These are phyloP conservation scores for Pichia cactophila DNA, from an alignment of 1,139 yeast genomes.

Conservation along the genomic window DNA sequence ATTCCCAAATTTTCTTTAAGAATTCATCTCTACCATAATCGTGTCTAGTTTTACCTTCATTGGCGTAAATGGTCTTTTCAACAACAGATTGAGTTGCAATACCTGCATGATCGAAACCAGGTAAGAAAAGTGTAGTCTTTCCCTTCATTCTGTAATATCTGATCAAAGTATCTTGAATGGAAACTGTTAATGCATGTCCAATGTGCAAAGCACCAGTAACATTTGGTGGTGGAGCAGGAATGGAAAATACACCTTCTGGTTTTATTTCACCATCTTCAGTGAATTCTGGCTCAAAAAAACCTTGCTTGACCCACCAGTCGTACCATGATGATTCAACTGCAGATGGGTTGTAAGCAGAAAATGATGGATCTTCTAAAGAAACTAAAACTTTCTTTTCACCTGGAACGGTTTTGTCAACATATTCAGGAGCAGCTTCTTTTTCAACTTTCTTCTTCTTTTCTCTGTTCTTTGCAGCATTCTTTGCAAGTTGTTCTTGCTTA, in stretches of 20 bases:
- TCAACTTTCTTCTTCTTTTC: constrained; percentile 61
- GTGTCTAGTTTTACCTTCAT: constrained; percentile 84
- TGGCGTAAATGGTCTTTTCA: constrained; percentile 90
- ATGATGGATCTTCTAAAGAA: constrained; percentile 83
- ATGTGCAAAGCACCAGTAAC: constrained; percentile 98
- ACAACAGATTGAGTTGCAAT: constrained; percentile 98
- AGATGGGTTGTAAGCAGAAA: constrained; percentile 88
- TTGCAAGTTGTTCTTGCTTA: constrained; percentile 49
- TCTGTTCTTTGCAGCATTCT: constrained; percentile 32
- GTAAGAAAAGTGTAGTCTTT: constrained; percentile 83
- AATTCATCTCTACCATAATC: constrained; percentile 92
- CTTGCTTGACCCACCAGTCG: constrained; percentile 91
- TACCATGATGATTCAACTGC: constrained; percentile 97
- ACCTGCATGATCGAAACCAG: constrained; percentile 99
- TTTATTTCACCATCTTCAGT: constrained; percentile 65
- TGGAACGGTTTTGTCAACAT: constrained; percentile 69
- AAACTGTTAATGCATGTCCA: constrained; percentile 94
- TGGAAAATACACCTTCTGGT: constrained; percentile 78
- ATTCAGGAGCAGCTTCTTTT: constrained; percentile 67
- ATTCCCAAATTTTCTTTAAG: constrained; percentile 87
- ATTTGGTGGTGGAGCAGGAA: constrained; percentile 98
- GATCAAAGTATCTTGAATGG: constrained; percentile 89
- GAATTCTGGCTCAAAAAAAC: constrained; percentile 82
- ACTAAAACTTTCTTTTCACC: constrained; percentile 89
- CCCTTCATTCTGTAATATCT: constrained; percentile 98